Base-by-base conservation (phyloP, 2,329 filamentous ascomycete genomes). In the Cylindrodendrum hubeiense region DNA sequence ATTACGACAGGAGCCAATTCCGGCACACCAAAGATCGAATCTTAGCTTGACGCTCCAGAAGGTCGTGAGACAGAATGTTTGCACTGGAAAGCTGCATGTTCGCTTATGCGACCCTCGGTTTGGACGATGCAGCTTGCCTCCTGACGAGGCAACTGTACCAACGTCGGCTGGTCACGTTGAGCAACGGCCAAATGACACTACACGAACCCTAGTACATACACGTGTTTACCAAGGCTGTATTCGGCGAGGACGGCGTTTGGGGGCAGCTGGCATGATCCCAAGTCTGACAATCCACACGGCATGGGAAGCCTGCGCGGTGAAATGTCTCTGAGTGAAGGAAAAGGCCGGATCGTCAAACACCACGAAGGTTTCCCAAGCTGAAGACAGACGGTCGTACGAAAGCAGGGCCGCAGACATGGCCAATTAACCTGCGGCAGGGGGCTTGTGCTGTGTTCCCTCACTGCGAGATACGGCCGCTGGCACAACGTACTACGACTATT, bases 401-500 rank as follows among this genome's bases (percentile, higher is more conserved):
- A 15, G 26, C 10, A 43, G 47, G 47, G 28, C 39, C n/a, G 47
- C 8, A 28, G 53, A 37, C 19, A 13, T n/a, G 13, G n/a, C 51
- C 49, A 66, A 58, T 66, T 22, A 66, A 66, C 24, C 43, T 54
- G 59, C 12, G 12, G 47, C 54, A 30, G 26, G 30, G 44, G 30
- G 33, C 59, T 60, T 64, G 57, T 58, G 50, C 41, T 30, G 70
- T 72, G 69, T 56, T 21, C 26, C 54, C 53, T 71, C 26, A 53
- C 62, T 71, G 72, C 60, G 63, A 70, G 70, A 74, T 74, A 61
- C 70, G 65, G 69, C 67, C 70, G 64, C 58, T 41, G 67, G 60
- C 51, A 61, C 21, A 70, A 72, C 66, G 72, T 74, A 37, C 17
- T 47, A 73, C 71, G 41, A 43, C 41, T 22, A 43, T 53, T 22